Evolutionary conservation across 2,329 filamentous ascomycete species (phyloP), one percentile per base, ranked within the genome.

Genomic region (Trichoderma lentiforme): DNA sequence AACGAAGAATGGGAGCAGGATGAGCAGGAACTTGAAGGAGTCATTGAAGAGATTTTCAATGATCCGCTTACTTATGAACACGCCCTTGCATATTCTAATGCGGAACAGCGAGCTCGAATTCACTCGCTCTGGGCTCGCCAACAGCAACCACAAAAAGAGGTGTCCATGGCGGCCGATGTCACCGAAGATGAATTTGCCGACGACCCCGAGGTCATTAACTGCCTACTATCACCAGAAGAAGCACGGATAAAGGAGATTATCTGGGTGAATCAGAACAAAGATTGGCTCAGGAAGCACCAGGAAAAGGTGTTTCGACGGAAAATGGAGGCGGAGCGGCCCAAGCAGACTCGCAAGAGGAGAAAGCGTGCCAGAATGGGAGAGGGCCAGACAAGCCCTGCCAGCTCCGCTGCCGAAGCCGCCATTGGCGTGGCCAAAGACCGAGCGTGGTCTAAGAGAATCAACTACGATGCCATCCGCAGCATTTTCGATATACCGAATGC

Each of bases 261-360:
- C 67, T 99, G 96, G 96, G 90, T 97, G 57, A 95, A 95, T 73
- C 91, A 95, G 79, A 98, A 99, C 81, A 94, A 96, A 79, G 94
- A 97, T 75, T 99, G 95, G 88, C 86, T 99, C 51, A 92, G 95
- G 9, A 88, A 90, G 63, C 92, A 97, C 78, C 94, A 98, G 78
- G 90, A 93, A 73, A 97, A 96, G 81, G 86, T 92, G 7, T 91
- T 97, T 71, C 89, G 92, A 51, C 88, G 90, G 72, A 93, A 94
- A 80, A 83, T 89, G 73, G 88, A 88, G 72, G 86, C 86, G 11
- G 86, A 82, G 76, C 84, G 81, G 74, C 87, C 84, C 71, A 92
- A 86, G 82, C 87, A 85, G 71, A 86, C 83, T n/a, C 85, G 89
- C 28, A 87, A 87, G 68, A 84, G 87, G 30, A 83, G 84, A 73